Evolutionary conservation across 139 green algal species (phyloP).

Genomic region (Trebouxia sp.): DNA sequence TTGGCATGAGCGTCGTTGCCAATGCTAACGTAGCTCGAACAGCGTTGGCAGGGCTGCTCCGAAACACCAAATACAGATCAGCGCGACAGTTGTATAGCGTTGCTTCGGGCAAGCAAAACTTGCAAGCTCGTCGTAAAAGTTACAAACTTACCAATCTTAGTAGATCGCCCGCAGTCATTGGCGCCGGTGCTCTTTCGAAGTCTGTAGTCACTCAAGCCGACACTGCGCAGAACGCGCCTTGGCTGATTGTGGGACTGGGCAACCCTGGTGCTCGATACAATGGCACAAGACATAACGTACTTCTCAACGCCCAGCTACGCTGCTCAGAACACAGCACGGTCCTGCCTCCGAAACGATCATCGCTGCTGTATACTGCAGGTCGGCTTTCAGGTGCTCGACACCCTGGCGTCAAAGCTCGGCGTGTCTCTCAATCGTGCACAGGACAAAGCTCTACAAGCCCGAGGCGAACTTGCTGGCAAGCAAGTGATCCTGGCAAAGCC

Average conservation of each 20-base stretch:
- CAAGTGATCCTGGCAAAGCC: conserved; percentile 84
- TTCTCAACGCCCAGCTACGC: background rate
- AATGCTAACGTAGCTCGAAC: too few species aligned
- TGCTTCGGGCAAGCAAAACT: too few species aligned
- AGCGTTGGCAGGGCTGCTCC: too few species aligned
- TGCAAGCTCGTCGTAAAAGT: too few species aligned
- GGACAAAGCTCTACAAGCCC: conserved; percentile 68
- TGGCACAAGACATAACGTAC: conserved; percentile 83
- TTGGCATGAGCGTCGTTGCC: too few species aligned
- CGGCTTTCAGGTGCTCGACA: conserved; percentile 85
- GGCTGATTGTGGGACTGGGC: conserved; percentile 77
- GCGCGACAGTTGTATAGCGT: too few species aligned
- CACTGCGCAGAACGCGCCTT: conserved; percentile 32
- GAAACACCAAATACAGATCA: too few species aligned
- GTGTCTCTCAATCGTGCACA: conserved; percentile 69
- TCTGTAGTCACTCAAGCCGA: background rate
- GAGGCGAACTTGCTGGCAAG: conserved; percentile 45
- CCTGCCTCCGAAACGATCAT: background rate
- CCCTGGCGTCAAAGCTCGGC: conserved; percentile 54
- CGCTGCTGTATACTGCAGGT: conserved; percentile 43
- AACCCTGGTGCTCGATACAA: conserved; percentile 79
- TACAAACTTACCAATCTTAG: too few species aligned
- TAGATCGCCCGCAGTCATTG: background rate
- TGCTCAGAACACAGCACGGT: background rate
- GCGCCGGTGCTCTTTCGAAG: background rate